phyloP scores from a whole-genome alignment of 768 basidiomycete species.

The Scleroderma citrinum region DNA sequence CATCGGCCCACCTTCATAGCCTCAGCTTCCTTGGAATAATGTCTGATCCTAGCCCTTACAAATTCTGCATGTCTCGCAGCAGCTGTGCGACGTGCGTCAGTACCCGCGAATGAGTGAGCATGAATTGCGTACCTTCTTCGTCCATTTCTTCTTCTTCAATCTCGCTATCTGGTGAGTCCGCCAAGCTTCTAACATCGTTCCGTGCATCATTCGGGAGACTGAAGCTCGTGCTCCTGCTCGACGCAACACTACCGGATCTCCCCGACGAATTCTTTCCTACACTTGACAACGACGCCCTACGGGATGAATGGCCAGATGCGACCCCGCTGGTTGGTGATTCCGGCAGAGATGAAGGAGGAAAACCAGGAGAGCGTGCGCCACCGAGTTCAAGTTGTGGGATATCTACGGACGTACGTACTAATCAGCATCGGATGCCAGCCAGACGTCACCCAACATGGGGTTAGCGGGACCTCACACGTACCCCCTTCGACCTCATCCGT shows the following conservation, averaged over 20 bases:
- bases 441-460: neutral
- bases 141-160: conserved; percentile 83
- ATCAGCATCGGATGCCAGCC: neutral
- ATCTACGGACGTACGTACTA: conserved; percentile 41
- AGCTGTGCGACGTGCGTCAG: conserved; percentile 39
- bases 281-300: conserved; percentile 70
- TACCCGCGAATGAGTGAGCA: neutral
- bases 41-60: conserved; percentile 71
- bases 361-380: conserved; percentile 29
- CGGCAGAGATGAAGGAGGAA: conserved; percentile 35
- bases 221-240: conserved; percentile 80
- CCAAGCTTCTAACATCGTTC: conserved; percentile 48
- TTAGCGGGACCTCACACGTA: conserved; percentile 29
- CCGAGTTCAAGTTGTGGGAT: conserved; percentile 74
- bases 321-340: conserved; percentile 57
- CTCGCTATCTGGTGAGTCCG: conserved; percentile 40
- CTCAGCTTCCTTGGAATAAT: conserved; percentile 88
- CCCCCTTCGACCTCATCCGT: conserved; percentile 84
- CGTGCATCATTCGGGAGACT: conserved; percentile 68
- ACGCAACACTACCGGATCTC: conserved; percentile 57
- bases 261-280: conserved; percentile 46
- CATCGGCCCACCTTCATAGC: conserved; percentile 75
- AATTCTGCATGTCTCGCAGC: conserved; percentile 80
- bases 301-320: conserved; percentile 63
- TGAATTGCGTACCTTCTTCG: conserved; percentile 61